Evolutionary conservation across 2,329 filamentous ascomycete genomes (phyloP), one percentile per base, ranked within the genome.

Genomic region (Claviceps cyperi): DNA sequence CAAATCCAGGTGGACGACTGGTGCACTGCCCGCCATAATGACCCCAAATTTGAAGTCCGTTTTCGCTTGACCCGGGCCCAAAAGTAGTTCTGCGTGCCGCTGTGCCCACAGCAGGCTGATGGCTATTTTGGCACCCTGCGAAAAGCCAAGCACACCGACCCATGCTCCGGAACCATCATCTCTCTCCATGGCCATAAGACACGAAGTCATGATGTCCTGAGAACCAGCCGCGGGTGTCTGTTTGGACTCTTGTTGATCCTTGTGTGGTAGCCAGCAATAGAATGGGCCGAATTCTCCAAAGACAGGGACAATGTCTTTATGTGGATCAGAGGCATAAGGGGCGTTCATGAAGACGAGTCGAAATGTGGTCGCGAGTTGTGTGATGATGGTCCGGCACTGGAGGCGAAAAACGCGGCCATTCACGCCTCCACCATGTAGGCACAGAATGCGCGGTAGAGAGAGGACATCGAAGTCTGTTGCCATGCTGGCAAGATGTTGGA

Each of bases 361-460:
- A 63, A 88, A 87, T 44, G 73, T 65, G 6, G 72, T 63, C 43
- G 66, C 61, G 0, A 88, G 74, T 24, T 60, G 62, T 32, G 61
- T 55, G 47, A 65, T 62, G 49, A 77, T 57, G 54, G 69, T 69
- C 54, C 85, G 83, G 56, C 80, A 78, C 67, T 90, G 85, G 11
- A 75, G 63, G 53, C 74, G 69, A 69, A 89, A 89, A 62, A 88
- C 78, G 40, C 72, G 61, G n/a, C 75, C 80, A 59, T 84, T 88
- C 55, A 82, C 80, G 53, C 85, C 85, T 58, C 84, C 85, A 61
- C 85, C 85, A 64, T 90, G 85, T n/a, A 90, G 78, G 66, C 84
- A 89, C 57, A 90, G 80, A 56, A 90, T 79, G 52, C 84, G 81
- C 3, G 84, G 84, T 28, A 74, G 68, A 52, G 56, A 49, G 15